A percentile compares a stretch with the other conserved stretches of the same genome.
These are phyloP conservation scores for Cymbopogon flexuosus DNA, from an alignment of 202 grass and related monocot genomes.

Conservation along the genomic window DNA sequence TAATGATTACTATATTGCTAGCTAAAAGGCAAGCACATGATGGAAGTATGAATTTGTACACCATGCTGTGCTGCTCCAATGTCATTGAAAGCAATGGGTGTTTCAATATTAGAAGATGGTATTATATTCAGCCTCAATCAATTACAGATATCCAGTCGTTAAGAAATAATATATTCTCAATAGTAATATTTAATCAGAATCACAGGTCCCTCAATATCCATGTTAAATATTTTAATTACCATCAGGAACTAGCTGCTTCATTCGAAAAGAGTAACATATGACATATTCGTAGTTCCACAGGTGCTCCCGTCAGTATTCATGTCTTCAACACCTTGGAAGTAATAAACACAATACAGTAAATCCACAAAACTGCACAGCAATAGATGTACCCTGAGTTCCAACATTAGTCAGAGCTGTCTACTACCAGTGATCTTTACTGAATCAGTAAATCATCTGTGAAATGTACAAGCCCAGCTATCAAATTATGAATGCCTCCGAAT, in stretches of 20 bases:
- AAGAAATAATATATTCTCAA: too few species aligned
- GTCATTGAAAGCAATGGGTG: too few species aligned
- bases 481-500: not conserved
- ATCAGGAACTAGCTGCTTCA: constrained; percentile 7
- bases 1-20: not conserved
- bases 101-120: not conserved
- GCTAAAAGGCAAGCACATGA: not conserved
- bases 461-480: not conserved
- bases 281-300: not conserved
- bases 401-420: not conserved
- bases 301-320: not conserved
- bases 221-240: not conserved
- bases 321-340: not conserved
- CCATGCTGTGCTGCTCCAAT: too few species aligned
- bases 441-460: not conserved
- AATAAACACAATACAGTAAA: not conserved
- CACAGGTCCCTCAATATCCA: not conserved
- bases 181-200: not conserved
- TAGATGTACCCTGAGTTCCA: not conserved
- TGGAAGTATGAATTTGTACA: not conserved
- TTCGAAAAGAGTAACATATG: not conserved
- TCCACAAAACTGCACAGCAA: not conserved
- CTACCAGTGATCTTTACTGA: not conserved
- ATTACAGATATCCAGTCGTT: not conserved
- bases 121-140: not conserved